phyloP scores from a whole-genome alignment of 345 rosid genomes.

The Microcos paniculata region DNA sequence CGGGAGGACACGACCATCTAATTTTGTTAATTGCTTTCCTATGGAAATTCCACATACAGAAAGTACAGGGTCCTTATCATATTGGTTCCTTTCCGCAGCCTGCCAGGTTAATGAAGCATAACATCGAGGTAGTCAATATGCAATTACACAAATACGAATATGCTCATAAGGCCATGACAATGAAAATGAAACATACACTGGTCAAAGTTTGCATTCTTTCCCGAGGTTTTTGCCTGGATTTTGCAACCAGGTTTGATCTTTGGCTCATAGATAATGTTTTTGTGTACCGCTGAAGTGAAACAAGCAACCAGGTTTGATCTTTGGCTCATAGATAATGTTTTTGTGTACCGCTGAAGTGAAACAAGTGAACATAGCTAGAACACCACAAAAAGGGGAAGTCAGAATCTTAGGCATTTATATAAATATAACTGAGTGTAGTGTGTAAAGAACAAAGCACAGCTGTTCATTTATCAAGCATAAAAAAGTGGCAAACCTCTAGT shows the following conservation, averaged over 20 bases:
- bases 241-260: slow-evolving; percentile 67
- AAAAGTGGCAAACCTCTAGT: slow-evolving; percentile 48
- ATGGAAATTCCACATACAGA: slow-evolving; percentile 67
- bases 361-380: slow-evolving; percentile 78
- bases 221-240: slow-evolving; percentile 77
- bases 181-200: slow-evolving; percentile 53
- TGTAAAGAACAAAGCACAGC: not conserved
- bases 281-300: slow-evolving; percentile 84
- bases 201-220: slow-evolving; percentile 62
- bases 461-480: not conserved
- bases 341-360: slow-evolving; percentile 84
- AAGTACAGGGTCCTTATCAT: slow-evolving; percentile 61
- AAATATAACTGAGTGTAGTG: no score
- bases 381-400: slow-evolving; percentile 1
- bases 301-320: no score
- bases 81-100: slow-evolving; percentile 57
- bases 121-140: not conserved
- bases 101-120: slow-evolving; percentile 34
- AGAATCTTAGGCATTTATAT: not conserved
- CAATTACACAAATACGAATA: slow-evolving; percentile 22
- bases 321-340: slow-evolving; percentile 65
- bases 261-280: slow-evolving; percentile 69
- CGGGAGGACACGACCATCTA: slow-evolving; percentile 82
- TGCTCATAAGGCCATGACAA: slow-evolving; percentile 13
- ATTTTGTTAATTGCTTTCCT: slow-evolving; percentile 56